phyloP scores from a whole-genome alignment of 495 filamentous ascomycete species.

The Xylaria telfairii region DNA sequence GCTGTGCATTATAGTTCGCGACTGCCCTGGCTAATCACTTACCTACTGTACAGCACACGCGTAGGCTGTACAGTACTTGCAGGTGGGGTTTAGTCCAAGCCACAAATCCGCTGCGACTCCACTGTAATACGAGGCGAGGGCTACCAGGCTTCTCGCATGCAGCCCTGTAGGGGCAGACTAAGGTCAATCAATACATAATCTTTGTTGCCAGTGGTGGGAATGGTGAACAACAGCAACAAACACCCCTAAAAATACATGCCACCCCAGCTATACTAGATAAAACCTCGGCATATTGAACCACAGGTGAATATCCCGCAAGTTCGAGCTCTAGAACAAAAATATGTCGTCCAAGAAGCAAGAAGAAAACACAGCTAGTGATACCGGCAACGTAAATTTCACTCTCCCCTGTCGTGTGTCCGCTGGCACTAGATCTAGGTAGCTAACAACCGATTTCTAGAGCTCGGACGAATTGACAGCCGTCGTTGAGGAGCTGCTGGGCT shows the following conservation, averaged over 20 bases:
- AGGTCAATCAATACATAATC: too few relatives aligned
- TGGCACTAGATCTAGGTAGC: not conserved
- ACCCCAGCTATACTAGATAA: not conserved
- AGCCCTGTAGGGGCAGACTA: too few relatives aligned
- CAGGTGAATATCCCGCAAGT: not conserved
- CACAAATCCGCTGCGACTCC: not conserved
- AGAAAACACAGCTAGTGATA: slow-evolving; percentile 30
- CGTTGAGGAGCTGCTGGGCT: slow-evolving; percentile 84
- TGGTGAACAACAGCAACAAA: too few relatives aligned
- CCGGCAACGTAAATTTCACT: slow-evolving; percentile 42
- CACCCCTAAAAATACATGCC: not conserved
- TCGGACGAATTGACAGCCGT: slow-evolving; percentile 69
- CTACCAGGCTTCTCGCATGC: too few relatives aligned
- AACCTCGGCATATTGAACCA: not conserved
- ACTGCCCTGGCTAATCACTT: not conserved
- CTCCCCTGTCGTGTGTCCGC: not conserved
- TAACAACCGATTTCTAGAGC: slow-evolving; percentile 31
- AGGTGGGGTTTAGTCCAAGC: not conserved
- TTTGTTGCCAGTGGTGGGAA: too few relatives aligned
- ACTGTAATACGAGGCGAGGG: not conserved
- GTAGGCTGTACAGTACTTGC: too few relatives aligned
- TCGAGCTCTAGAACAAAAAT: not conserved
- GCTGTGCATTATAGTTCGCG: not conserved
- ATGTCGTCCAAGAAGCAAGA: slow-evolving; percentile 25
- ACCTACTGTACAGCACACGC: not conserved